phyloP scores from a whole-genome alignment of 352 stramenopile species.

The Phytopythium sindhum region DNA sequence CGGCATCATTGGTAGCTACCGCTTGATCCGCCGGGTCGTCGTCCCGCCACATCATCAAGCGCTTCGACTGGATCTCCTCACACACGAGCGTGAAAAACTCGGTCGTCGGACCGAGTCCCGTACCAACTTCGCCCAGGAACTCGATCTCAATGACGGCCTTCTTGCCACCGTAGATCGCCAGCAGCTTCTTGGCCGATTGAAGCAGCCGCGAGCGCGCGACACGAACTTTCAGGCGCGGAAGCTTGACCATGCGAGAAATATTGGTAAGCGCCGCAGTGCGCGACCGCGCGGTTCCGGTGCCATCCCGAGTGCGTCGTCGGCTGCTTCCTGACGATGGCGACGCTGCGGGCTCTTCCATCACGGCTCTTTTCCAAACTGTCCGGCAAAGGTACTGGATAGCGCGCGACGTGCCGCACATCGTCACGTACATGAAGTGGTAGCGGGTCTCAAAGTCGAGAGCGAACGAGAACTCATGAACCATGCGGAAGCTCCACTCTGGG shows the following conservation, averaged over 20 bases:
- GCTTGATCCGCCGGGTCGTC: slow-evolving; percentile 26
- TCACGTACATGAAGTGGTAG: slow-evolving; percentile 66
- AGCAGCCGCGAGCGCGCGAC: slow-evolving; percentile 57
- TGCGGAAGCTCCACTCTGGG: slow-evolving; percentile 45
- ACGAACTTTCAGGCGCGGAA: slow-evolving; percentile 72
- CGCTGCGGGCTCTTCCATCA: slow-evolving; percentile 37
- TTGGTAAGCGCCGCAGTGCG: slow-evolving; percentile 40
- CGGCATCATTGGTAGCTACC: slow-evolving; percentile 4
- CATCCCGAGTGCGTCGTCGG: slow-evolving; percentile 35
- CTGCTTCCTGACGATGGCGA: not conserved
- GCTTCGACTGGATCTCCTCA: slow-evolving; percentile 60
- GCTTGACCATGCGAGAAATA: slow-evolving; percentile 65
- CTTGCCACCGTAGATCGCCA: slow-evolving; percentile 70
- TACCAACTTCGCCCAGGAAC: slow-evolving; percentile 77
- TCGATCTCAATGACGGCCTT: slow-evolving; percentile 79
- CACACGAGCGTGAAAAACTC: slow-evolving; percentile 80
- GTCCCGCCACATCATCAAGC: slow-evolving; percentile 57
- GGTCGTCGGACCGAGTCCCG: slow-evolving; percentile 64
- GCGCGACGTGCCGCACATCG: slow-evolving; percentile 57
- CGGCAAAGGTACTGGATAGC: slow-evolving; percentile 68
- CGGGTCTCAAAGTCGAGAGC: slow-evolving; percentile 64
- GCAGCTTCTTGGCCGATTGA: slow-evolving; percentile 67
- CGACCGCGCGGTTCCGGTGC: slow-evolving; percentile 18
- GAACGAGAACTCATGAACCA: slow-evolving; percentile 58
- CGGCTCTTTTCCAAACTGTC: slow-evolving; percentile 60